A percentile compares a stretch with the other conserved stretches of the same genome.
These are phyloP conservation scores for Entophlyctis luteolus DNA, from an alignment of 192 early-diverging fungal genomes.

Conservation along the genomic window DNA sequence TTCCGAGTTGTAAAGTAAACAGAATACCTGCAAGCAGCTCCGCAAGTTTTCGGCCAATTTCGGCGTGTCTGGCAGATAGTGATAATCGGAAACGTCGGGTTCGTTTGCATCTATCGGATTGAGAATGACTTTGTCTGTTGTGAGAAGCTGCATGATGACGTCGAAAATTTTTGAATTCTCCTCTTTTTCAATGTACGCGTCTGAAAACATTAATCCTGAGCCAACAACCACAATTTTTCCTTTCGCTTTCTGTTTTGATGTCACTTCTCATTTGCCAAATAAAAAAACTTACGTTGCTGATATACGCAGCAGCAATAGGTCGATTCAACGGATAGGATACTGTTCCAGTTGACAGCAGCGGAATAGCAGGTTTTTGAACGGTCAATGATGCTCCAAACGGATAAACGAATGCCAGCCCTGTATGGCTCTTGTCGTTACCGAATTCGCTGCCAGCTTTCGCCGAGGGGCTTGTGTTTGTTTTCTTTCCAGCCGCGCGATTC, in stretches of 20 bases:
- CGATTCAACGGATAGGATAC: constrained; percentile 61
- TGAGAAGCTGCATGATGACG: constrained; percentile 54
- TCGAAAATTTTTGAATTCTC: constrained; percentile 60
- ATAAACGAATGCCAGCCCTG: constrained; percentile 42
- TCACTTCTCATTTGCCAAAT: background rate
- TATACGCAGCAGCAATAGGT: constrained; percentile 53
- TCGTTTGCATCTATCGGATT: constrained; percentile 64
- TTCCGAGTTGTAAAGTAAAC: background rate
- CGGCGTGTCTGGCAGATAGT: constrained; percentile 55
- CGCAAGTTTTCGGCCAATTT: constrained; percentile 47
- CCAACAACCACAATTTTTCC: constrained; percentile 57
- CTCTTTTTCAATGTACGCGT: constrained; percentile 62
- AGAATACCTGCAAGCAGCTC: constrained; percentile 50
- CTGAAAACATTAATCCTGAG: constrained; percentile 55
- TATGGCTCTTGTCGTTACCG: constrained; percentile 18
- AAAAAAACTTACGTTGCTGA: constrained; percentile 41
- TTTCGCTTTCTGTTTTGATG: constrained; percentile 26
- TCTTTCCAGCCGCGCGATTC: constrained; percentile 57
- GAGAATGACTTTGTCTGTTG: constrained; percentile 54
- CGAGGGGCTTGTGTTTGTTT: constrained; percentile 15
- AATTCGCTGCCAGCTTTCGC: background rate
- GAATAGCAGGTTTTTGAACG: constrained; percentile 63
- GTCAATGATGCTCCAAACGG: constrained; percentile 61
- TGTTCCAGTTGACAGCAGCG: constrained; percentile 55
- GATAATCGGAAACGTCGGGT: constrained; percentile 64